Percentiles rank a stretch among this genome's conserved stretches.
These are phyloP conservation scores for Avena atlantica DNA, from an alignment of 176 grass and related monocot species.

Conservation along the genomic window DNA sequence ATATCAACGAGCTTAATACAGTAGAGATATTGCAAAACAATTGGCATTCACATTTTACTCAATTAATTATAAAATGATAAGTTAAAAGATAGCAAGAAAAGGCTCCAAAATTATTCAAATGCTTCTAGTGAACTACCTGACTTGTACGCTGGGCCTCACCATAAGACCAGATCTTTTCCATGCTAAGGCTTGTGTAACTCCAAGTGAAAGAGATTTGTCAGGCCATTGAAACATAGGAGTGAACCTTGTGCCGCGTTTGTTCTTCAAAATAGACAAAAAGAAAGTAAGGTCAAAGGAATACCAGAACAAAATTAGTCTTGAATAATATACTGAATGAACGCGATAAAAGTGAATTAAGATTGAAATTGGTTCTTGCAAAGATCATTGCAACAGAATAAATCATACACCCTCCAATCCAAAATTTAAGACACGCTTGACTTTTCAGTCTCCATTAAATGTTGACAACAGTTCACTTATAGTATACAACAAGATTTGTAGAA, in stretches of 20 bases:
- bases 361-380: not conserved
- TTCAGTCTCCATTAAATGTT: not conserved
- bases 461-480: not conserved
- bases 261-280: slow-evolving; percentile 43
- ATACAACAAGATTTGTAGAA: not conserved
- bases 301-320: not conserved
- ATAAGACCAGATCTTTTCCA: slow-evolving; percentile 83
- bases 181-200: slow-evolving; percentile 69
- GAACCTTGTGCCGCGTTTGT: slow-evolving; percentile 71
- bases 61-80: not conserved
- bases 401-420: not conserved
- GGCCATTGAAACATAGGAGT: slow-evolving; percentile 80
- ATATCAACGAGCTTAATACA: not conserved
- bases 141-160: slow-evolving; percentile 81
- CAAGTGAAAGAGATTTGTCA: slow-evolving; percentile 80
- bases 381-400: slow-evolving; percentile 1
- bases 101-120: slow-evolving; percentile 5
- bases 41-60: not conserved
- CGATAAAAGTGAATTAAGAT: not conserved
- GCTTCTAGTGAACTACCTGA: slow-evolving; percentile 68
- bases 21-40: not conserved
- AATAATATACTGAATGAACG: not conserved
- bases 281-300: slow-evolving; percentile 11
- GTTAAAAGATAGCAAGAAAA: slow-evolving; percentile 23
- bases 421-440: not conserved